Base-by-base conservation (phyloP, 2,329 filamentous ascomycete genomes). In the Talaromyces sp. region DNA sequence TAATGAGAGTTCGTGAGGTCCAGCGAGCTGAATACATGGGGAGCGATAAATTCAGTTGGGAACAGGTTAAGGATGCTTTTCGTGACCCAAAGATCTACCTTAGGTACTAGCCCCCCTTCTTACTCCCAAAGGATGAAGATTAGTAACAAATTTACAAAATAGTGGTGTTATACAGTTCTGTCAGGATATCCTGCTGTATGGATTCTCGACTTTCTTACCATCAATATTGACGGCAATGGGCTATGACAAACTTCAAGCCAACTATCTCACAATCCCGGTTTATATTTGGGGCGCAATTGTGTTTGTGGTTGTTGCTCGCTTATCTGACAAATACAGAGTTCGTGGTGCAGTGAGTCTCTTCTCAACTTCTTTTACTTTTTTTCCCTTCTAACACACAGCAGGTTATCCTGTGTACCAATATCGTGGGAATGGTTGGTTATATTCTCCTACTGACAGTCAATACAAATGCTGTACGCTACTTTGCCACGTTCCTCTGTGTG, bases 1-100 rank as follows among this genome's bases (percentile, higher is more conserved):
- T 46, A n/a, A 46, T 46, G 25, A 46, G 43, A 17, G 22, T 46
- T 8, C 43, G 25, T 82, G 84, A 41, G 72, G 73, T 1, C 91
- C 83, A 64, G 76, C 92, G 62, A 81, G 35, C 80, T 92, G n/a
- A 68, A 70, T 9, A 63, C 71, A 11, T 17, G 19, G 39, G 37
- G 21, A 17, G 39, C 36, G 45, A 31, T 17, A 31, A 54, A 17
- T 41, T 77, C 43, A 68, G 73, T 57, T 67, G 64, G 61, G 56
- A 64, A 0, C 64, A 69, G 0, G 63, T 77, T n/a, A 62, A 72
- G 11, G 21, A 31, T 10, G 77, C 80, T 2, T 57, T 80, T 46
- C 22, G 25, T 31, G 43, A 33, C 21, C 43, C 25, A 46, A 28
- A 46, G 81, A 65, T 76, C 80, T 6, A 75, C 75, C 48, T 66